phyloP scores from a whole-genome alignment of 73 alveolate species.

The Uronychia binucleata region DNA sequence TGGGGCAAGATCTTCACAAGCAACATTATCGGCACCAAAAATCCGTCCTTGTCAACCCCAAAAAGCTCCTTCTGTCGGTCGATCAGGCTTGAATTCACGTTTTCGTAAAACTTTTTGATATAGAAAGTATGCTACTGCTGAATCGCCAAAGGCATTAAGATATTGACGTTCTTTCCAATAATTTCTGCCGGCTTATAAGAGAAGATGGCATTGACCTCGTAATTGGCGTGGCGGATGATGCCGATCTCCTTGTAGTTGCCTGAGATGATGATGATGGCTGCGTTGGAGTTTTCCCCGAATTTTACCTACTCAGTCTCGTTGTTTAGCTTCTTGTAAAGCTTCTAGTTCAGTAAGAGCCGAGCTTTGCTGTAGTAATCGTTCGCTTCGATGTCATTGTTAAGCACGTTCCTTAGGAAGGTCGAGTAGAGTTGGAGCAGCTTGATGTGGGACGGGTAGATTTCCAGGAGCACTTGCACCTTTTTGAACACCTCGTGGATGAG shows the following conservation, averaged over 20 bases:
- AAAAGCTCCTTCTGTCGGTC: neutral
- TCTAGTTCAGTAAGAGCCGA: neutral
- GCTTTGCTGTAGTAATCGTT: neutral
- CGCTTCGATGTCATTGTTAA: neutral
- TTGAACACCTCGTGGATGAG: neutral
- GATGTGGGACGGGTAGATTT: neutral
- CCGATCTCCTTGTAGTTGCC: neutral
- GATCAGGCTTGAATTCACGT: neutral
- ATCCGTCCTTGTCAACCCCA: neutral
- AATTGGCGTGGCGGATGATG: neutral
- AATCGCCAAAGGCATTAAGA: neutral
- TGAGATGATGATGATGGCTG: slow-evolving; percentile 4
- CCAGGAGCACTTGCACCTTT: neutral
- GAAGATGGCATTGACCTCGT: neutral
- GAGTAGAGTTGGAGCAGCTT: neutral
- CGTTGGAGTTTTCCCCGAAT: slow-evolving; percentile 7
- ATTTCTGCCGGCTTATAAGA: neutral
- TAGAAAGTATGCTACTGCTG: neutral
- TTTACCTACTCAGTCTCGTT: neutral
- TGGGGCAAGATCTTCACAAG: neutral
- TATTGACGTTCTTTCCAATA: neutral
- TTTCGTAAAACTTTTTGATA: neutral
- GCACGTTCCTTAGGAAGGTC: neutral
- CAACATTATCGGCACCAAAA: neutral
- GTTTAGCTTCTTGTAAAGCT: neutral